Evolutionary conservation across 768 basidiomycete genomes (phyloP), one percentile per base, ranked within the genome.

Genomic region (Rhodotorula diobovata): DNA sequence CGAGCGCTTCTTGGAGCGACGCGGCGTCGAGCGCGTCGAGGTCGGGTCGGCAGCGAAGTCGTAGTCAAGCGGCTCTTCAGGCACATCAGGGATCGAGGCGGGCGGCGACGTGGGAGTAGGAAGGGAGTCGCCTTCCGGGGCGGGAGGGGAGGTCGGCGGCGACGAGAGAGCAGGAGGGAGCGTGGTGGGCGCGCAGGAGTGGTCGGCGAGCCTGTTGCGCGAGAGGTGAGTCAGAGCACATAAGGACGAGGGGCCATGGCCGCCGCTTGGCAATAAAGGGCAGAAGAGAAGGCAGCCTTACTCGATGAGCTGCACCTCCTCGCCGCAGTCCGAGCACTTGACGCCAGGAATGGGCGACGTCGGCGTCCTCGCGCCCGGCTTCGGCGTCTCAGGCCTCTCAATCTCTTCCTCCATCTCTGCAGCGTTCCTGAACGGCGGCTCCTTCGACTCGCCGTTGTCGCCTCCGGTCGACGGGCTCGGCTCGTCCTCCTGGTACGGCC

Each of bases 281-380:
- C 3, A 4, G 20, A 8, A 11, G 41, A 48, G 18, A 5, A 32
- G 32, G 7, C 20, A 7, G 45, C 23, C 65, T 46, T 45, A 72
- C 71, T 70, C 68, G 37, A 73, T 37, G 28, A 73, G 61, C 23
- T 66, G 64, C 1, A 73, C 56, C 20, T 53, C 55, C 16, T 20
- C 51, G 7, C 45, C 39, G 53, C 72, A 73, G 39, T 73, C 72
- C 21, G 41, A 60, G 58, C 72, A 73, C 53, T 67, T 69, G 46
- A 67, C 68, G 25, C 56, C 61, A 2, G 72, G 68, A 41, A 70
- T 60, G 1, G 28, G 37, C n/a, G 39, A 35, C 4, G n/a, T 30
- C 1, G 32, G 57, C 8, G 51, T 54, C 15, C 39, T 55, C 14
- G 55, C 54, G 4, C 56, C 34, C 61, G 57, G 14, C 65, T 62